Evolutionary conservation across 352 stramenopile species (phyloP).

Genomic region (Phytophthora crassamura): DNA sequence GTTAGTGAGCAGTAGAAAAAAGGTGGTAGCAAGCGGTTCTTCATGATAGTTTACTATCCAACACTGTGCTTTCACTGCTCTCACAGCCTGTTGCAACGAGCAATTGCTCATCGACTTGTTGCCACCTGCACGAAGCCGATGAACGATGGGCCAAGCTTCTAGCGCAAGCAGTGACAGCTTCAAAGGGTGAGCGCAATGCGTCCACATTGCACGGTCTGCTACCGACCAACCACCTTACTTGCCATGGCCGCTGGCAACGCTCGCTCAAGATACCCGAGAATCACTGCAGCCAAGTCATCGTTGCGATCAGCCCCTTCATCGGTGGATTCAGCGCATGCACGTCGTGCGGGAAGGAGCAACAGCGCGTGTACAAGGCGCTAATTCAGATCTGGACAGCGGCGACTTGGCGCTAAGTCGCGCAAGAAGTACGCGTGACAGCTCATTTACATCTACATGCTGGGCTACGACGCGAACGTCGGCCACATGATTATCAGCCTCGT

Average conservation of each 20-base stretch:
- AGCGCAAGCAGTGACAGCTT: too few species aligned
- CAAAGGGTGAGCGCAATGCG: too few species aligned
- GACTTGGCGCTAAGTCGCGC: constrained; percentile 80
- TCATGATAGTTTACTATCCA: too few species aligned
- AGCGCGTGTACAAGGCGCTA: constrained; percentile 97
- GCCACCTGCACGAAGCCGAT: too few species aligned
- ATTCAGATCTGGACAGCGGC: constrained; percentile 25
- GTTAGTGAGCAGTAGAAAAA: too few species aligned
- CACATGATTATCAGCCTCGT: constrained; percentile 97
- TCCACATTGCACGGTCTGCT: constrained; percentile 1
- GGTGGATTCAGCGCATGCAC: constrained; percentile 73
- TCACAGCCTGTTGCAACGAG: too few species aligned
- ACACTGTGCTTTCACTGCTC: too few species aligned
- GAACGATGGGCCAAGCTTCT: too few species aligned
- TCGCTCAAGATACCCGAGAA: constrained; percentile 15
- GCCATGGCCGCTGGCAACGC: background rate
- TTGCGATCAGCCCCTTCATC: constrained; percentile 90
- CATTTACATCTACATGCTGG: constrained; percentile 99
- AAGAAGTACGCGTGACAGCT: constrained; percentile 99
- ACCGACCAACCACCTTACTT: background rate
- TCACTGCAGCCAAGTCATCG: constrained; percentile 19
- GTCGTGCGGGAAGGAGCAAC: constrained; percentile 94
- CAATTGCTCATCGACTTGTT: too few species aligned
- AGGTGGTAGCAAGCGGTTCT: too few species aligned
- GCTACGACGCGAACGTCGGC: constrained; percentile 99